Base-by-base conservation (phyloP, 148 eudicot genomes). In the Cornus suecica region DNA sequence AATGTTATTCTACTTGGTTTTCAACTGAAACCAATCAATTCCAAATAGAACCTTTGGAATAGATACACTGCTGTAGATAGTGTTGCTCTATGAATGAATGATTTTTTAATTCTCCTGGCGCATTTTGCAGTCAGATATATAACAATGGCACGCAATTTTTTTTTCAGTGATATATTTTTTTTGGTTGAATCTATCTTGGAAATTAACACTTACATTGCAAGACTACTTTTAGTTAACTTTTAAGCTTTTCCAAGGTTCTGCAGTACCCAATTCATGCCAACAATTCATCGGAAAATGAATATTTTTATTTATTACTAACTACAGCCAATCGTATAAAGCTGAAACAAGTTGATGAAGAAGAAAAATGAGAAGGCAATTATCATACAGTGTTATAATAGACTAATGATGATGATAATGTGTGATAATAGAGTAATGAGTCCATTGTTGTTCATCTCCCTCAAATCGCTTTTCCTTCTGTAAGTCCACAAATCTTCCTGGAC, bases 391-490 rank as follows among this genome's bases (percentile, higher is more conserved):
- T 29, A 16, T 15, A 8, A 25, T 10, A 23, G 34, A 20, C 37
- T 42, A 63, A 34, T 37, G 76, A 37, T 74, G 26, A n/a, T n/a
- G n/a, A n/a, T n/a, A n/a, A n/a, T n/a, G 42, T 61, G 64, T 71
- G 31, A 16, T 15, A 8, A 25, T 10, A 23, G 34, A 20, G 26
- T 42, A 63, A 34, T 37, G 76, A 37, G 26, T 62, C 69, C 20
- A 56, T 16, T 62, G 16, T 64, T 26, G 18, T 41, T 63, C 24
- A 26, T 63, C 34, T 64, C 69, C 60, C 41, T 22, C 37, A 41
- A 34, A 42, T 63, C 8, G 61, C 11, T 28, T 62, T 73, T 18
- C 68, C 68, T 62, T 1, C 76, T 25, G 58, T 70, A n/a, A 45
- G n/a, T n/a, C n/a, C n/a, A n/a, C n/a, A n/a, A n/a, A n/a, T n/a